Percentiles rank a stretch among this genome's conserved stretches.
These are phyloP conservation scores for Leccinum sublutescens DNA, from an alignment of 768 basidiomycete species.

Conservation along the genomic window DNA sequence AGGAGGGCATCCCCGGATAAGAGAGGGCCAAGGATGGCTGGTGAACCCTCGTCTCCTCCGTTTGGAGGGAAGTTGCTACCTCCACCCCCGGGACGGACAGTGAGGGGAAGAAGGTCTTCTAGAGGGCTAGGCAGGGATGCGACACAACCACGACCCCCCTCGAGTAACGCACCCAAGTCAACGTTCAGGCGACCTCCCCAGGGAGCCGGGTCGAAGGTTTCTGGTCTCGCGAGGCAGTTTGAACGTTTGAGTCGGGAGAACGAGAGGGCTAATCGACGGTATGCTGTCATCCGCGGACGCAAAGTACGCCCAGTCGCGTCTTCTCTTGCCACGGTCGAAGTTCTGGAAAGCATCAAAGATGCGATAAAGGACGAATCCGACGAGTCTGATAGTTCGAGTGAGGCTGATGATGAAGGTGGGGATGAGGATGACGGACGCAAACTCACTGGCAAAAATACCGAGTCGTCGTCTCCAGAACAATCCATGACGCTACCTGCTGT, in stretches of 20 bases:
- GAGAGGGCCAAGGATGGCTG: conserved; percentile 37
- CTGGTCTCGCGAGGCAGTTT: conserved; percentile 87
- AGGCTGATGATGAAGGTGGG: conserved; percentile 68
- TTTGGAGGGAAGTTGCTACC: conserved; percentile 26
- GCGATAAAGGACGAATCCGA: conserved; percentile 87
- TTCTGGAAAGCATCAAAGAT: conserved; percentile 87
- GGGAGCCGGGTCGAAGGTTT: conserved; percentile 66
- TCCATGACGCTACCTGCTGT: conserved; percentile 29
- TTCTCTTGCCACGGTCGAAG: conserved; percentile 83
- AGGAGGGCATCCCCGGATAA: conserved; percentile 77
- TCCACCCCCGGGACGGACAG: conserved; percentile 33
- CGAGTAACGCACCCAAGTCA: conserved; percentile 41
- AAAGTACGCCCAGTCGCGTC: conserved; percentile 89
- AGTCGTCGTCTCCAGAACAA: conserved; percentile 35
- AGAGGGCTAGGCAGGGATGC: conserved; percentile 39
- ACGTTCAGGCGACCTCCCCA: conserved; percentile 53
- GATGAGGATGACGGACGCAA: conserved; percentile 49
- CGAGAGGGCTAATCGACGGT: conserved; percentile 72
- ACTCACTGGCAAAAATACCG: conserved; percentile 24
- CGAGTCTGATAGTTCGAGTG: conserved; percentile 61
- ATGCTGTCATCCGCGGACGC: conserved; percentile 83
- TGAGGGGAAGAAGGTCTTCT: conserved; percentile 36
- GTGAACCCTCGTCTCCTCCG: conserved; percentile 36
- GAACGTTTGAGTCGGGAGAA: conserved; percentile 77
- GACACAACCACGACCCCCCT: conserved; percentile 40